Base-by-base conservation (phyloP, 345 rosid species). In the Eucalyptus polybractea region DNA sequence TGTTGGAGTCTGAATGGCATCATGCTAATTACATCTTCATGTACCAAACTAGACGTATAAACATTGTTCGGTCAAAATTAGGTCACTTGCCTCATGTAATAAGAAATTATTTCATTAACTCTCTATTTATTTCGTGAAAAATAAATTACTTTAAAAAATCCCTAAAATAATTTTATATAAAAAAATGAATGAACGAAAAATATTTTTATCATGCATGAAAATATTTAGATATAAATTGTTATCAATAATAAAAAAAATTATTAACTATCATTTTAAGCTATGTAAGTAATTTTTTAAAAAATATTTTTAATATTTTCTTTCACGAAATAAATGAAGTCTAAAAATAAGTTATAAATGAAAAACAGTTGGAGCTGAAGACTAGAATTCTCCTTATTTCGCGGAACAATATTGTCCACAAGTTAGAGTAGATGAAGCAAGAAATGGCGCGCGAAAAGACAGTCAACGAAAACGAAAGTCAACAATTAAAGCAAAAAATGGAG, bases 91-190 rank as follows among this genome's bases (percentile, higher is more conserved):
- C 15, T 3, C 4, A 2, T 60, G 67, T 60, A 3, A 60, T 60
- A 60, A 60, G 2, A 60, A 60, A 60, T 27, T 27, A 60, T 60
- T 60, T 60, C 33, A 5, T 60, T 60, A 27, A 60, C 5, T 6
- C 16, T 11, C 8, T 0, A 13, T 60, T 60, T 60, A 1, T 60
- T 60, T 60, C 0, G 4, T 2, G 2, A 5, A 60, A 60, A 60
- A 27, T 27, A 13, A 60, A 60, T 27, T 2, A 60, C 13, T 60
- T 11, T 1, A 27, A 60, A 27, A 60, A 12, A 9, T 27, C 0
- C 14, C 16, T 12, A 12, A 60, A 60, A 27, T 12, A 6, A 60
- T 27, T 7, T 2, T 60, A 56, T 0, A 42, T n/a, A 53, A 24
- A 60, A 60, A 60, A 27, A 60, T 27, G 2, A 27, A 27, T 60